phyloP scores from a whole-genome alignment of 73 alveolate genomes.

The Paramecium pentaurelia region DNA sequence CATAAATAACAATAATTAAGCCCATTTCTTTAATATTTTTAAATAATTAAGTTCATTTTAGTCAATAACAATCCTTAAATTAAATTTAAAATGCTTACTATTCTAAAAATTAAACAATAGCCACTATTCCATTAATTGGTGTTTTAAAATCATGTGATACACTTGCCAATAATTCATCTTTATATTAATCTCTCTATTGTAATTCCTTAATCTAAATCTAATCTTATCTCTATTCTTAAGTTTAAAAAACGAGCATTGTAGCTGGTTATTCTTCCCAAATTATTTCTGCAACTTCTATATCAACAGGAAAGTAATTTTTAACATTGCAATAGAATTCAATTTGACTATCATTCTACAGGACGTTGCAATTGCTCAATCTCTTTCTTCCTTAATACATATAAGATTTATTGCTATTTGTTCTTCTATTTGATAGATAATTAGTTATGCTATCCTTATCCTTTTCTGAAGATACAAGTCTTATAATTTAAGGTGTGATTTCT shows the following conservation, averaged over 20 bases:
- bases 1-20: conserved; percentile 42
- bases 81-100: background rate
- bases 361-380: background rate
- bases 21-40: conserved; percentile 8
- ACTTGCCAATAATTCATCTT: conserved; percentile 44
- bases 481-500: background rate
- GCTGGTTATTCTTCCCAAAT: conserved; percentile 32
- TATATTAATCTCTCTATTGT: background rate
- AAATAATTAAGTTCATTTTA: background rate
- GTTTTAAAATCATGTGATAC: conserved; percentile 57
- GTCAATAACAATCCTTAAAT: background rate
- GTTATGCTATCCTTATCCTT: background rate
- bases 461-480: background rate
- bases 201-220: background rate
- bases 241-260: background rate
- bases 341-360: background rate
- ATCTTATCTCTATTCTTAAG: background rate
- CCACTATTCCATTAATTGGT: conserved; percentile 56
- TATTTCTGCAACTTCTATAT: conserved; percentile 4
- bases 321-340: background rate
- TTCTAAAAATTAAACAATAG: conserved; percentile 30
- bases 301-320: background rate
- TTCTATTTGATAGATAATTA: background rate
- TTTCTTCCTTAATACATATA: background rate
- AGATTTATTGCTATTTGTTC: background rate